Evolutionary conservation across 2,329 filamentous ascomycete species (phyloP).

Genomic region (Aspergillus sp.): DNA sequence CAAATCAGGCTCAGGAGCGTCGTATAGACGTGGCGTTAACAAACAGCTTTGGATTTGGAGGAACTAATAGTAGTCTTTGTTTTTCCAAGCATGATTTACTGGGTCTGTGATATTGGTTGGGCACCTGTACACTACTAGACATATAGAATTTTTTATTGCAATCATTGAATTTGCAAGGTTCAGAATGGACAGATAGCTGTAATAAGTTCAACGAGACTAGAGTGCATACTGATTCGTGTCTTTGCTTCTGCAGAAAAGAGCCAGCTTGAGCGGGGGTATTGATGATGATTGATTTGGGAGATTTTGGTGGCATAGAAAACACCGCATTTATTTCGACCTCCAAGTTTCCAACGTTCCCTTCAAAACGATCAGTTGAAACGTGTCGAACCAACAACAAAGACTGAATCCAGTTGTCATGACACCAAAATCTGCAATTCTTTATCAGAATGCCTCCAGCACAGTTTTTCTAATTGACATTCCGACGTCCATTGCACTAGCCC

Average conservation of each 20-base stretch:
- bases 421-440: slow-evolving; percentile 46
- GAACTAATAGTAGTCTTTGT: slow-evolving; percentile 88
- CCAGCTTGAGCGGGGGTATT: neutral
- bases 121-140: neutral
- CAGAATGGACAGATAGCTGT: neutral
- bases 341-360: neutral
- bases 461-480: slow-evolving; percentile 60
- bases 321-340: neutral
- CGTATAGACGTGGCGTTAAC: slow-evolving; percentile 74
- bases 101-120: neutral
- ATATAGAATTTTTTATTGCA: neutral
- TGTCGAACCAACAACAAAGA: neutral
- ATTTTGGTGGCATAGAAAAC: neutral
- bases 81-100: slow-evolving; percentile 50
- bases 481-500: slow-evolving; percentile 55
- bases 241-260: neutral
- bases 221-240: neutral
- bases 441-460: slow-evolving; percentile 46
- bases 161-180: neutral
- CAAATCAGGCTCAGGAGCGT: slow-evolving; percentile 68
- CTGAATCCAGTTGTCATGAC: neutral
- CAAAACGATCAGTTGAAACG: neutral
- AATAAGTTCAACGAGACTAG: neutral
- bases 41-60: slow-evolving; percentile 97
- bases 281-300: neutral